Evolutionary conservation across 2,329 filamentous ascomycete species (phyloP), one percentile per base, ranked within the genome.

Genomic region (Aureobasidium sp.): DNA sequence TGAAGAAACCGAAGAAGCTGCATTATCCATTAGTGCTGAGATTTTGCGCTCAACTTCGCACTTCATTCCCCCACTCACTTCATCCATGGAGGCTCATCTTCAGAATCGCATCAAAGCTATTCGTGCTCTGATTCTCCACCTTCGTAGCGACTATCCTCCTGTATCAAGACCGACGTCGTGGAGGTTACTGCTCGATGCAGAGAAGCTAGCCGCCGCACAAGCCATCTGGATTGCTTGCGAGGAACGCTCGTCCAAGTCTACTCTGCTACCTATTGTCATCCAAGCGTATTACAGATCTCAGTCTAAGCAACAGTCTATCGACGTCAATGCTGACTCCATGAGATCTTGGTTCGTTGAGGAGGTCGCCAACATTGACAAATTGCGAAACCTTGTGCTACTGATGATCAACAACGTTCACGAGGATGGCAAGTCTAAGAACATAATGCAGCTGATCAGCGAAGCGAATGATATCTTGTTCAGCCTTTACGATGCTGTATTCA

Each of bases 101-200:
- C 81, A 83, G 60, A 82, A 86, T 60, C 85, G 93, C 57, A 84
- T 87, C 16, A 82, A 83, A 59, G 91, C 91, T 30, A 77, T 97
- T 47, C 83, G 86, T 65, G 86, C 89, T 61, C 81, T 99, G 58
- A 89, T 90, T 59, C 77, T 79, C 2, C 86, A 94, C 66, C 76
- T 97, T 13, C 81, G 83, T 65, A 81, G 81, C 6, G 85, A 87
- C 36, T 86, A 86, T 63, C 76, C 78, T 36, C 78, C 84, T 3
- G 73, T 97, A 6, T 84, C 88, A 65, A 83, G 85, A 44, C 77
- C 77, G 29, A 86, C 86, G 1, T 86, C 86, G 67, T 97, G 92
- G 91, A 81, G 83, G 65, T 76, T 99, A 36, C 78, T 99, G n/a
- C 89, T 86, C 80, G 86, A 93, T 69, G 93, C 93, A 0, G 94